Percentiles rank a stretch among this genome's conserved stretches.
Conservation (phyloP, 2,329 filamentous ascomycete genomes). For the Coniochaeta sp. region DNA sequence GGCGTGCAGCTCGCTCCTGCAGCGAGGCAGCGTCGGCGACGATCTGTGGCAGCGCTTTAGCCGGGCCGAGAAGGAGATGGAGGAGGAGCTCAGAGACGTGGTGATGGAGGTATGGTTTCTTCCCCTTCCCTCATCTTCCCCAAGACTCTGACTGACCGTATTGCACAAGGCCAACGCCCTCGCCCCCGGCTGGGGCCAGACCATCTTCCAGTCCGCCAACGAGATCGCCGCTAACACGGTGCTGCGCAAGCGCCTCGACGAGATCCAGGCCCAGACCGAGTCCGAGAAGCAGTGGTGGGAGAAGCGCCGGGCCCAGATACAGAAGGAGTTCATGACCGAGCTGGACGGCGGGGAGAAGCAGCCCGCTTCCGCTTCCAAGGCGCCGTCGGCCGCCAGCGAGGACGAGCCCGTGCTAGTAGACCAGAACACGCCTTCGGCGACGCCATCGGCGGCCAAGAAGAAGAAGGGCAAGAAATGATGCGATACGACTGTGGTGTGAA, state of each 20-base stretch:
- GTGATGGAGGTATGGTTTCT: slow-evolving; percentile 67
- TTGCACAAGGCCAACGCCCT: slow-evolving; percentile 72
- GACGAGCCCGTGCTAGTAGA: slow-evolving; percentile 78
- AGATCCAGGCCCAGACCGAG: slow-evolving; percentile 63
- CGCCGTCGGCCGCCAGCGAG: slow-evolving; percentile 41
- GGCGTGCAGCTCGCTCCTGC: slow-evolving; percentile 73
- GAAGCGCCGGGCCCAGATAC: slow-evolving; percentile 66
- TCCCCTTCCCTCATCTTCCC: neutral
- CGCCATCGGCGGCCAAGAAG: slow-evolving; percentile 42
- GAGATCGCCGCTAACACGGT: slow-evolving; percentile 84
- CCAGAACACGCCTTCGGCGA: slow-evolving; percentile 28
- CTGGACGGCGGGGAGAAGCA: slow-evolving; percentile 56
- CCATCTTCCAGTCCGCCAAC: slow-evolving; percentile 95
- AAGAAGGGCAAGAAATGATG: slow-evolving; percentile 61
- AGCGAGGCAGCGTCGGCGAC: slow-evolving; percentile 89
- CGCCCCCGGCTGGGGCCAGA: slow-evolving; percentile 80
- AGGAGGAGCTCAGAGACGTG: slow-evolving; percentile 90
- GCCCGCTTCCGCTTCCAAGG: slow-evolving; percentile 26
- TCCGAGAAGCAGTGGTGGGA: slow-evolving; percentile 91
- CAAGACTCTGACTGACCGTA: neutral
- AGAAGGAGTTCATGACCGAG: slow-evolving; percentile 77
- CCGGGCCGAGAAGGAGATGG: slow-evolving; percentile 94
- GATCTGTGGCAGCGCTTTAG: slow-evolving; percentile 91
- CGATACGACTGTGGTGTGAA: neutral
- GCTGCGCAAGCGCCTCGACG: slow-evolving; percentile 66